Conservation (phyloP, 2,329 filamentous ascomycete genomes). For the Ascochyta koolunga region DNA sequence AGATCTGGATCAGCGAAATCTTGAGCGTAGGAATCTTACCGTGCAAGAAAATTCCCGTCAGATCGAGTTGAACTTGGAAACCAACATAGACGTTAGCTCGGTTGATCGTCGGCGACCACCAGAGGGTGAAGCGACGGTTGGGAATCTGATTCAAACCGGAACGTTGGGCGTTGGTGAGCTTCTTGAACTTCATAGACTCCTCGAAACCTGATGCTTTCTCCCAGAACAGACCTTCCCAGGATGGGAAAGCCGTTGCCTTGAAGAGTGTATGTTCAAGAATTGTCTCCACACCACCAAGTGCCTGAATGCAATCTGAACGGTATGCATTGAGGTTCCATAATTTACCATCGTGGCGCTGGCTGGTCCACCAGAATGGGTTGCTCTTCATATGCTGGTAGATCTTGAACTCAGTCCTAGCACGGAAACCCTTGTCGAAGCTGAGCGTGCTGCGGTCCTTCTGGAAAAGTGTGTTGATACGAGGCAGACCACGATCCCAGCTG, state of each 20-base stretch:
- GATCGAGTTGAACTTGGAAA: slow-evolving; percentile 97
- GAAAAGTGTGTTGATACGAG: slow-evolving; percentile 98
- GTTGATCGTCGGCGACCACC: slow-evolving; percentile 94
- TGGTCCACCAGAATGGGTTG: slow-evolving; percentile 99
- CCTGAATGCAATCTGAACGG: slow-evolving; percentile 95
- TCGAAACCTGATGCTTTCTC: slow-evolving; percentile 63
- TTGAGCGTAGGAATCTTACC: slow-evolving; percentile 98
- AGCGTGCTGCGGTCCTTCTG: slow-evolving; percentile 97
- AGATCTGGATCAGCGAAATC: slow-evolving; percentile 98
- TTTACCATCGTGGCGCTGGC: slow-evolving; percentile 94
- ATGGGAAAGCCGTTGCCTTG: slow-evolving; percentile 95
- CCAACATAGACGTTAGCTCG: slow-evolving; percentile 97
- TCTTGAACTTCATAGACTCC: slow-evolving; percentile 94
- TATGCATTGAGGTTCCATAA: slow-evolving; percentile 97
- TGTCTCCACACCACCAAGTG: slow-evolving; percentile 93
- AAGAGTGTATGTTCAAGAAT: slow-evolving; percentile 97
- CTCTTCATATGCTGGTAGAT: slow-evolving; percentile 98
- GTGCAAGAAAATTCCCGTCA: slow-evolving; percentile 98
- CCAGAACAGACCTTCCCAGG: slow-evolving; percentile 97
- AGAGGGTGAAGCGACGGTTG: slow-evolving; percentile 96
- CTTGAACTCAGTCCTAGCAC: slow-evolving; percentile 94
- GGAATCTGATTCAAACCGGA: slow-evolving; percentile 98
- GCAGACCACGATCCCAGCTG: slow-evolving; percentile 96
- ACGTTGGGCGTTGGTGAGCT: slow-evolving; percentile 94
- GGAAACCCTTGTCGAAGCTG: slow-evolving; percentile 98